Evolutionary conservation across 345 rosid genomes (phyloP).

Genomic region (Aquilaria yunnanensis): DNA sequence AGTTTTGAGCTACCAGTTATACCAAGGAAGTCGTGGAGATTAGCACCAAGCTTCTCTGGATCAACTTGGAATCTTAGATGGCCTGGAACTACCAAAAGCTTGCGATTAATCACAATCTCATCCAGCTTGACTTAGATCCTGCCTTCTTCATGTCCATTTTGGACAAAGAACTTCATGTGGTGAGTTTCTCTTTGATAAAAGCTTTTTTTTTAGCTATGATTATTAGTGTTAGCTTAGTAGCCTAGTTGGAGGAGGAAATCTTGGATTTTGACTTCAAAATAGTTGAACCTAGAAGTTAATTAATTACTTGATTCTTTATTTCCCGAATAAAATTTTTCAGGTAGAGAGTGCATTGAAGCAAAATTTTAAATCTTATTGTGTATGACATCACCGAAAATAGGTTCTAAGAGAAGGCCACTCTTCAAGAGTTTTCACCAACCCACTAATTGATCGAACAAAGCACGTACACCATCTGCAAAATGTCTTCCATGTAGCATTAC

Average conservation of each 20-base stretch:
- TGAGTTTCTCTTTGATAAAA: constrained; percentile 18
- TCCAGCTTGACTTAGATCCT: constrained; percentile 32
- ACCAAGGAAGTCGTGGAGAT: constrained; percentile 68
- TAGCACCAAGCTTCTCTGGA: constrained; percentile 77
- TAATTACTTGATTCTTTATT: not conserved
- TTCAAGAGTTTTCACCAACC: constrained; percentile 20
- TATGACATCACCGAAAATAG: constrained; percentile 97
- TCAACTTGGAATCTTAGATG: constrained; percentile 80
- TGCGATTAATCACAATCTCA: constrained; percentile 48
- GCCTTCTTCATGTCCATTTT: constrained; percentile 43
- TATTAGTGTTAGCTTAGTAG: not conserved
- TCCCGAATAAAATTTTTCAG: constrained; percentile 24
- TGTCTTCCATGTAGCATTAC: no score
- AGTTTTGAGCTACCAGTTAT: constrained; percentile 41
- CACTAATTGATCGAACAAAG: no score
- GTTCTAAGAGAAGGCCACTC: constrained; percentile 72
- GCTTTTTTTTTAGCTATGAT: not conserved
- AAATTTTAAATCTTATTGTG: constrained; percentile 83
- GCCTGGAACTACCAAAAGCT: constrained; percentile 93
- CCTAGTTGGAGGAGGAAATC: not conserved
- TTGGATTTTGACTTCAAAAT: not conserved
- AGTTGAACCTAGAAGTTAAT: not conserved
- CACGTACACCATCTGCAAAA: no score
- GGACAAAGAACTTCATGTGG: constrained; percentile 70
- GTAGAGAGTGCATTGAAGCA: constrained; percentile 72